phyloP scores from a whole-genome alignment of 208 protist genomes.

The Wallacemonas sp. region DNA sequence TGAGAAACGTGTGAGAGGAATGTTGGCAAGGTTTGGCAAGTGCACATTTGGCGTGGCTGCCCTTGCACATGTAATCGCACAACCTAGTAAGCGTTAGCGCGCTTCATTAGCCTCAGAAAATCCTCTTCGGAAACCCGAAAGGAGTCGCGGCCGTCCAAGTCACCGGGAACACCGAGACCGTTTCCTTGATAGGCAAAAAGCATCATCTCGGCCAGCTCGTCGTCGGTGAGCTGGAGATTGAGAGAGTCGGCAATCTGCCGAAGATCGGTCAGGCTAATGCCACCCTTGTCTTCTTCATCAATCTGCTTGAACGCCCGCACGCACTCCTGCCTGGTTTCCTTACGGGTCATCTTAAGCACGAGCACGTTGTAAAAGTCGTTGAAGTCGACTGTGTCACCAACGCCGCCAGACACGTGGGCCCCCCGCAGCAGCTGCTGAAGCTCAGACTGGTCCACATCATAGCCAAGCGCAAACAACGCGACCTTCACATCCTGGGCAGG shows the following conservation, averaged over 20 bases:
- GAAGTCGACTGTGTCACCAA: conserved; percentile 75
- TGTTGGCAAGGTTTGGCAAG: too few relatives aligned
- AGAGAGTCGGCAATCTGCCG: conserved; percentile 89
- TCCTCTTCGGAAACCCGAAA: conserved; percentile 91
- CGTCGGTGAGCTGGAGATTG: conserved; percentile 94
- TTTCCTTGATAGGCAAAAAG: conserved; percentile 87
- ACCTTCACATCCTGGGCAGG: conserved; percentile 89
- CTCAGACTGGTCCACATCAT: conserved; percentile 91
- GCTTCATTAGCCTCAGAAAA: conserved; percentile 96
- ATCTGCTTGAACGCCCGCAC: conserved; percentile 93
- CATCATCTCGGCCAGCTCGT: conserved; percentile 97
- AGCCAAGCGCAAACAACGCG: conserved; percentile 92
- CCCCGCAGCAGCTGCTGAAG: conserved; percentile 77
- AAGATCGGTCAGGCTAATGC: conserved; percentile 95
- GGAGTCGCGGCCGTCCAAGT: conserved; percentile 63
- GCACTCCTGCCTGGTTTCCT: conserved; percentile 82
- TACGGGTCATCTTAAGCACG: conserved; percentile 75
- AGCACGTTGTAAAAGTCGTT: conserved; percentile 91
- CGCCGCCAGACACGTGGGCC: conserved; percentile 29
- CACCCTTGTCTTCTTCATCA: conserved; percentile 90
- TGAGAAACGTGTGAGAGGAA: too few relatives aligned
- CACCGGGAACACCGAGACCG: not conserved
- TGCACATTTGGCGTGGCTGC: too few relatives aligned
- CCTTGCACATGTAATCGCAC: not conserved
- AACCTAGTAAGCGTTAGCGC: conserved; percentile 81